These are phyloP conservation scores for Stromatinia cepivora DNA, from an alignment of 2,329 filamentous ascomycete species.

Conservation along the genomic window DNA sequence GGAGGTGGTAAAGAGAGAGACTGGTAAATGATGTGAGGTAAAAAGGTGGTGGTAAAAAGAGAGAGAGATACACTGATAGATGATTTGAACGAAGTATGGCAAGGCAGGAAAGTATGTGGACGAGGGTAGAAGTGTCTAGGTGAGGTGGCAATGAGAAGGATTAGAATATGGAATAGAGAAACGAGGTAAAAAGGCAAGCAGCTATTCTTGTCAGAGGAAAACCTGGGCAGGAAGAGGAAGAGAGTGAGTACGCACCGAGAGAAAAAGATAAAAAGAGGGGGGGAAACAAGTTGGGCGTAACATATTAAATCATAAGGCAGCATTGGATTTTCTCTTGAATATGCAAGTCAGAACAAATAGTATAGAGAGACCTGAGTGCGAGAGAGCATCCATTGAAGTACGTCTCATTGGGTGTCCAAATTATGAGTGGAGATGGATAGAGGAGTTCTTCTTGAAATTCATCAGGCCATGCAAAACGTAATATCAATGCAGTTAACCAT, in stretches of 20 bases:
- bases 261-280: neutral
- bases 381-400: neutral
- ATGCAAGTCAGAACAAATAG: constrained; percentile 21
- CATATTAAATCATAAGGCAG: constrained; percentile 9
- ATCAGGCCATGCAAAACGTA: neutral
- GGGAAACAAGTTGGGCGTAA: neutral
- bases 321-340: constrained; percentile 17
- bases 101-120: neutral
- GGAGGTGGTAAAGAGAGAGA: neutral
- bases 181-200: constrained; percentile 1
- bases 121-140: neutral
- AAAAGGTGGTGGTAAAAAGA: neutral
- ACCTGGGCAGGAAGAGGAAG: neutral
- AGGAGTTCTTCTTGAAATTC: neutral
- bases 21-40: neutral
- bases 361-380: neutral
- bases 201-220: neutral
- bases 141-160: constrained; percentile 5
- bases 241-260: neutral
- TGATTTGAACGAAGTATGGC: neutral
- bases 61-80: neutral
- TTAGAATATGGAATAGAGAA: neutral
- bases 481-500: neutral
- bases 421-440: neutral
- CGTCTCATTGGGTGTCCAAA: neutral